Evolutionary conservation across 768 basidiomycete species (phyloP), one percentile per base, ranked within the genome.

Genomic region (Kwoniella botswanensis): DNA sequence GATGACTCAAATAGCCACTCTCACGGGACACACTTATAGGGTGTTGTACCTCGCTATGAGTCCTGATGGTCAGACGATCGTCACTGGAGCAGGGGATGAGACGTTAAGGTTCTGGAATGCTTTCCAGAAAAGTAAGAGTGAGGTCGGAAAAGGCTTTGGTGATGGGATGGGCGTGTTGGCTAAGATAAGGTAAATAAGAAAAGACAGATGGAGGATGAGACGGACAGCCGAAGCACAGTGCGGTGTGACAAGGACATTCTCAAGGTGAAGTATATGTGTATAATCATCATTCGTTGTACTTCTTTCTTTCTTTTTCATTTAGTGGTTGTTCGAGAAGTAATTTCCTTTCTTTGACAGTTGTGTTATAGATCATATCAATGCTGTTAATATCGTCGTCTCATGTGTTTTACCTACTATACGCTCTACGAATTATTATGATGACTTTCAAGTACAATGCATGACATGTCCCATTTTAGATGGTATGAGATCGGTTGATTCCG

Each of bases 81-180:
- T 98, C 29, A 98, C 95, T 0, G 96, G 96, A 17, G 96, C 96
- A 0, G 96, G 96, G 0, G 96, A 99, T 82, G 96, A 98, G 85
- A 99, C 96, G 3, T 85, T 99, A 64, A 85, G 94, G 72, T 98
- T 98, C 84, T 98, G 96, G 96, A 96, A 94, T 82, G 94, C 94
- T 0, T 98, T 99, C 79, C 68, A 70, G 18, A 70, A 65, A 44
- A 63, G 63, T 46, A 70, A 70, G 41, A 61, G 63, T 10, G 68
- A 70, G 44, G 57, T 58, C 4, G 67, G 67, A 0, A 62, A 55
- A 29, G 59, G 60, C 0, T 29, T 55, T 22, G 55, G 35, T 10
- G 60, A 53, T 41, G 67, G 60, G 1, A 68, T 68, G 61, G 58
- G 52, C 17, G 60, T 61, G n/a, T 63, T 68, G n/a, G 60, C 67